phyloP scores from a whole-genome alignment of 83 land plant genomes.

The Thuja plicata region DNA sequence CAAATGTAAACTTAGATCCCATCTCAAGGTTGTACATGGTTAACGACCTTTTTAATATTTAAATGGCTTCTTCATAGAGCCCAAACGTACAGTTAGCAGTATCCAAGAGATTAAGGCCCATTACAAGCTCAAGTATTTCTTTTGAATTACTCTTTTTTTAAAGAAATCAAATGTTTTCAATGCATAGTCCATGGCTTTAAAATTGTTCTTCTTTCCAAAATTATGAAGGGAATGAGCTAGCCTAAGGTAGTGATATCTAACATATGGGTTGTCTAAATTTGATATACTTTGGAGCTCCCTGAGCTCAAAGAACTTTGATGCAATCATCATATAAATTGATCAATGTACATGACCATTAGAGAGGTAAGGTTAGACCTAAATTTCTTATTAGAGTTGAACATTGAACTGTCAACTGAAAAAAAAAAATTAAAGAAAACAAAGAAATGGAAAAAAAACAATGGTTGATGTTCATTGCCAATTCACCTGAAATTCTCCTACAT shows the following conservation, averaged over 20 bases:
- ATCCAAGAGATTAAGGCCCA: slow-evolving; percentile 29
- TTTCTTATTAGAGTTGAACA: no score
- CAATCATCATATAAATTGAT: no score
- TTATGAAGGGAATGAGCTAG: slow-evolving; percentile 10
- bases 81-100: slow-evolving; percentile 31
- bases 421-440: no score
- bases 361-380: no score
- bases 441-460: no score
- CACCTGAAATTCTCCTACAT: no score
- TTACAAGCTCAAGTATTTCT: slow-evolving; percentile 24
- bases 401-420: no score
- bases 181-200: slow-evolving; percentile 41
- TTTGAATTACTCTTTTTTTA: slow-evolving; percentile 12
- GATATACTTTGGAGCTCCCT: not conserved
- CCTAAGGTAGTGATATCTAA: slow-evolving; percentile 2
- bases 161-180: slow-evolving; percentile 31
- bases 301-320: slow-evolving; percentile 1
- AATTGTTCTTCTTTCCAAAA: slow-evolving; percentile 21
- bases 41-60: slow-evolving; percentile 22
- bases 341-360: no score
- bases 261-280: not conserved
- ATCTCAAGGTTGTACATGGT: slow-evolving; percentile 9
- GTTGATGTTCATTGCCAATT: no score
- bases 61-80: slow-evolving; percentile 31
- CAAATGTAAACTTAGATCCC: slow-evolving; percentile 31